Percentiles rank a stretch among this genome's conserved stretches.
phyloP scores from a whole-genome alignment of 352 stramenopile species.

The Phytophthora tubulina region DNA sequence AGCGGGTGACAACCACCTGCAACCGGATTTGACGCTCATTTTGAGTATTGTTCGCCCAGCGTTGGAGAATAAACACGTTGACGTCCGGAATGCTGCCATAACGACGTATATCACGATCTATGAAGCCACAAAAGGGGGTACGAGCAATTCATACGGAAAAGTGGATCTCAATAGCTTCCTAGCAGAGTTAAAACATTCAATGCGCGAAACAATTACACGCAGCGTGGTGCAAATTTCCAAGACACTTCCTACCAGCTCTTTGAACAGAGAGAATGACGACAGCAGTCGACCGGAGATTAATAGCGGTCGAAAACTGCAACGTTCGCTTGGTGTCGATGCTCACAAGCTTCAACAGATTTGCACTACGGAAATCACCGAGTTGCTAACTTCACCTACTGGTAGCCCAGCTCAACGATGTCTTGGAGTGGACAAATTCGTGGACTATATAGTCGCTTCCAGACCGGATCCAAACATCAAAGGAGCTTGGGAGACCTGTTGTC shows the following conservation, averaged over 20 bases:
- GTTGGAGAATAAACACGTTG: conserved; percentile 88
- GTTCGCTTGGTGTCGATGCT: conserved; percentile 64
- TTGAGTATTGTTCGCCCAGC: conserved; percentile 57
- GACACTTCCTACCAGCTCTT: conserved; percentile 24
- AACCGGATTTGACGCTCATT: conserved; percentile 54
- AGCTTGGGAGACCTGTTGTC: conserved; percentile 77
- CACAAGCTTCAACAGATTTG: conserved; percentile 70
- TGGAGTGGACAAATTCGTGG: conserved; percentile 69
- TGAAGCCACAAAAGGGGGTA: conserved; percentile 67
- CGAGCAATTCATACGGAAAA: conserved; percentile 36
- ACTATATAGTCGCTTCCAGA: conserved; percentile 43
- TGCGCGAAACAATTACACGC: conserved; percentile 75
- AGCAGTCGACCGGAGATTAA: conserved; percentile 55
- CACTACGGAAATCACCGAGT: conserved; percentile 56
- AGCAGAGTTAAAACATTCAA: conserved; percentile 68
- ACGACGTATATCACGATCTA: conserved; percentile 77
- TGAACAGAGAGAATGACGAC: conserved; percentile 24
- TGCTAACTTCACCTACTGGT: conserved; percentile 54
- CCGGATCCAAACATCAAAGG: conserved; percentile 58
- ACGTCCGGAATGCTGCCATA: conserved; percentile 78
- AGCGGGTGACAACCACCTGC: conserved; percentile 9
- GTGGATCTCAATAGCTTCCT: conserved; percentile 78
- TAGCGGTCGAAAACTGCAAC: conserved; percentile 54
- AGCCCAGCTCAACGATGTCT: conserved; percentile 50
- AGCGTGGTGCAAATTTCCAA: conserved; percentile 81